Percentiles rank a stretch among this genome's conserved stretches.
phyloP scores from a whole-genome alignment of 2,329 filamentous ascomycete genomes.

The Fusarium camptoceras region DNA sequence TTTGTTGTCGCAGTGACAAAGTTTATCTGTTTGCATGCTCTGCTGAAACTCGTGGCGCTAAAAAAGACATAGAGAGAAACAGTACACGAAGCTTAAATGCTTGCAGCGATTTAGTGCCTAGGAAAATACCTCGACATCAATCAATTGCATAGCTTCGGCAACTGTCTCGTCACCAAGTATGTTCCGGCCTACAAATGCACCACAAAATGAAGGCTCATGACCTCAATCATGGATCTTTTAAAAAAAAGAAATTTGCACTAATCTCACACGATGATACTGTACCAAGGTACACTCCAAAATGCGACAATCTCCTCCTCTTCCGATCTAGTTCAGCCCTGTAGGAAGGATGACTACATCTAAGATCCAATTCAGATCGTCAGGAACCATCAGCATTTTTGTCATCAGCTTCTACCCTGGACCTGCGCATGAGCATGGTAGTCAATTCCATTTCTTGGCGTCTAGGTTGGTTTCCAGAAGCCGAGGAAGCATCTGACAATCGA shows the following conservation, averaged over 20 bases:
- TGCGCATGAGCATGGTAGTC: neutral
- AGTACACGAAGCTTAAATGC: rapidly evolving
- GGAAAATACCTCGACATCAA: too few species aligned
- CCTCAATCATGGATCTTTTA: too few species aligned
- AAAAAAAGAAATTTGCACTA: neutral
- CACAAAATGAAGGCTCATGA: too few species aligned
- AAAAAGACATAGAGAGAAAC: neutral
- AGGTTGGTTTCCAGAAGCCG: conserved; percentile 14
- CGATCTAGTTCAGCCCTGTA: conserved; percentile 16
- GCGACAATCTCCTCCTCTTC: neutral
- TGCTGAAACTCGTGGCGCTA: neutral
- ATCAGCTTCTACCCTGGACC: neutral
- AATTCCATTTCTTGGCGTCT: neutral
- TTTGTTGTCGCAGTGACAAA: neutral
- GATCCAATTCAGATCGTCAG: conserved; percentile 13
- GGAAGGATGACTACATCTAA: neutral
- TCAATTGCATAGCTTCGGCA: too few species aligned
- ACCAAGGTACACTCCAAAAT: neutral
- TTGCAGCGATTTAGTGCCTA: neutral
- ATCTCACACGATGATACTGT: neutral
- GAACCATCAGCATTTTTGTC: conserved; percentile 5
- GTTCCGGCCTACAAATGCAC: too few species aligned
- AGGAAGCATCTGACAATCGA: neutral
- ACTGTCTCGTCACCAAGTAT: too few species aligned
- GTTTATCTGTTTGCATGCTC: neutral